Evolutionary conservation across 140 eudicot genomes (phyloP).

Genomic region (Bidens hawaiensis): DNA sequence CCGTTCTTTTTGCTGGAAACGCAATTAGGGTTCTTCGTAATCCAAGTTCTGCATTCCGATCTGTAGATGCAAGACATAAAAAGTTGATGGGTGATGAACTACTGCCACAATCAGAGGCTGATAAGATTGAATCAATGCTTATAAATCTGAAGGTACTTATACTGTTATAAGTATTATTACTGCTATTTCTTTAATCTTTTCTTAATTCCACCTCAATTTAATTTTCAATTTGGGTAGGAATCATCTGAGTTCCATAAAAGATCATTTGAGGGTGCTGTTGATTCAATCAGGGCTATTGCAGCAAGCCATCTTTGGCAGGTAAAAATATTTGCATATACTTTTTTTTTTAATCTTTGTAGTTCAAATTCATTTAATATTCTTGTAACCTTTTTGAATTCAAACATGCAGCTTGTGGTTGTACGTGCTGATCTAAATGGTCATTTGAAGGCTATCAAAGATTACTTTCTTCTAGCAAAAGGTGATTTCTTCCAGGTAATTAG

Average conservation of each 20-base stretch:
- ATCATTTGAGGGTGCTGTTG: slow-evolving; percentile 84
- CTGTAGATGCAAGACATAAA: slow-evolving; percentile 54
- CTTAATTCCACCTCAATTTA: background rate
- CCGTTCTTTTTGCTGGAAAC: slow-evolving; percentile 95
- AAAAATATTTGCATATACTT: slow-evolving; percentile 6
- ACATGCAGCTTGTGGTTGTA: slow-evolving; percentile 91
- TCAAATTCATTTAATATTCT: background rate
- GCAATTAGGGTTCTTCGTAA: slow-evolving; percentile 91
- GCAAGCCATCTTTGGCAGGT: slow-evolving; percentile 99
- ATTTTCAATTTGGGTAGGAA: slow-evolving; percentile 46
- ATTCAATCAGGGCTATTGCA: slow-evolving; percentile 82
- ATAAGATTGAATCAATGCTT: slow-evolving; percentile 89
- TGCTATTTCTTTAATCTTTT: background rate
- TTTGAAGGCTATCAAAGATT: slow-evolving; percentile 94
- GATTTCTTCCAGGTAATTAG: slow-evolving; percentile 85
- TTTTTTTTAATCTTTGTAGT: background rate
- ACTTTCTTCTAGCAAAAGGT: slow-evolving; percentile 94
- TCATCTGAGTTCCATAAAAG: slow-evolving; percentile 93
- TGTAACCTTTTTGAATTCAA: background rate
- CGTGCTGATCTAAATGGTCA: slow-evolving; percentile 97
- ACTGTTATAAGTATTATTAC: slow-evolving; percentile 6
- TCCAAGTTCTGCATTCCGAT: slow-evolving; percentile 70
- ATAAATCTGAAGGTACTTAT: slow-evolving; percentile 68
- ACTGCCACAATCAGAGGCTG: slow-evolving; percentile 85
- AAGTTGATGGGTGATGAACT: slow-evolving; percentile 66